Percentiles rank a stretch among this genome's conserved stretches.
These are phyloP conservation scores for Annulohypoxylon nitens DNA, from an alignment of 495 filamentous ascomycete species.

Conservation along the genomic window DNA sequence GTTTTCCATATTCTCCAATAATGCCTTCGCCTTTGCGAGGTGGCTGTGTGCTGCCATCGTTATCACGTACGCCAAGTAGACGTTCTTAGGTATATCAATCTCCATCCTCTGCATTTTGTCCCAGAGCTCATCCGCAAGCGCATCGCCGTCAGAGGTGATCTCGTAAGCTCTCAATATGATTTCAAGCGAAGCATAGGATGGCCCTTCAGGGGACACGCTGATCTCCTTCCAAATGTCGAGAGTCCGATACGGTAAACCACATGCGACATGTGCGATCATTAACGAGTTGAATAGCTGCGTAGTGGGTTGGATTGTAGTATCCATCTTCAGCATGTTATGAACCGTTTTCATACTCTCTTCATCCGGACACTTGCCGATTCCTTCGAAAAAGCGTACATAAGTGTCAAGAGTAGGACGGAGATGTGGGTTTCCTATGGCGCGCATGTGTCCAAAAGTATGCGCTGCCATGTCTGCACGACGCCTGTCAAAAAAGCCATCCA, in stretches of 20 bases:
- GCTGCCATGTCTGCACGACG: conserved; percentile 83
- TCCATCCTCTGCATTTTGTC: conserved; percentile 77
- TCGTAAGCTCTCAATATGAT: conserved; percentile 85
- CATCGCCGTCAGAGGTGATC: conserved; percentile 69
- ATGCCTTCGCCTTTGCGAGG: conserved; percentile 71
- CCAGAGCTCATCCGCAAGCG: conserved; percentile 80
- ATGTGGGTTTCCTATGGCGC: conserved; percentile 67
- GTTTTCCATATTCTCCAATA: conserved; percentile 73
- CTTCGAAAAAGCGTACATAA: conserved; percentile 82
- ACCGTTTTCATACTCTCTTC: conserved; percentile 75
- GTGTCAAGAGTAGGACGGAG: conserved; percentile 76
- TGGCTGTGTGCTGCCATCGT: conserved; percentile 77
- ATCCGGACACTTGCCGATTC: conserved; percentile 75
- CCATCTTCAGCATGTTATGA: conserved; percentile 94
- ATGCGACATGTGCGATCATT: conserved; percentile 84
- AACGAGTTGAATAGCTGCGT: conserved; percentile 83
- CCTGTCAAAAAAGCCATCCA: conserved; percentile 85
- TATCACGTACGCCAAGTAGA: conserved; percentile 80
- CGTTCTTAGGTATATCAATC: conserved; percentile 75
- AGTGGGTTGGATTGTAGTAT: conserved; percentile 78
- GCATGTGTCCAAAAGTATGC: conserved; percentile 91
- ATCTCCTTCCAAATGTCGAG: conserved; percentile 87
- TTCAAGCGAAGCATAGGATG: conserved; percentile 79
- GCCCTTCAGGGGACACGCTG: conserved; percentile 80
- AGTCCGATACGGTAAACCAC: conserved; percentile 71